Conservation (phyloP, 2,329 filamentous ascomycete species). For the Fusarium annulatum region DNA sequence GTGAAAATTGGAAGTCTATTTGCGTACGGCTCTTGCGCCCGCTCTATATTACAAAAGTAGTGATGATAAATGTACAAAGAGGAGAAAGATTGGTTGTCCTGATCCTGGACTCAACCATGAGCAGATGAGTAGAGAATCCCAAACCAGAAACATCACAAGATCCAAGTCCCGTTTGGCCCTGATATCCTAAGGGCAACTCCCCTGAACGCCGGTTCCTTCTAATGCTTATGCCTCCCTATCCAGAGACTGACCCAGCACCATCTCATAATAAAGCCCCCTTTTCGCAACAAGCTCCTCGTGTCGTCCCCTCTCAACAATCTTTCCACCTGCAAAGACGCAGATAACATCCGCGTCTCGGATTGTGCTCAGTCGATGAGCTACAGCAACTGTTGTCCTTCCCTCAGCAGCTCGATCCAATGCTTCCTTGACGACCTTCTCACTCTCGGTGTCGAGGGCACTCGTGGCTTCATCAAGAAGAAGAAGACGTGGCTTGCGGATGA, state of each 20-base stretch:
- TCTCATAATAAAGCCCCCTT: constrained; percentile 63
- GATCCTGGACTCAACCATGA: not conserved
- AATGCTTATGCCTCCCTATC: constrained; percentile 48
- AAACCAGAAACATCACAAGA: not conserved
- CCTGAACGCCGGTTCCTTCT: not conserved
- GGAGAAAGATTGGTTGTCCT: not conserved
- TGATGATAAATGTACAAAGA: not conserved
- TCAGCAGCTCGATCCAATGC: constrained; percentile 63
- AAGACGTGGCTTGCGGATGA: constrained; percentile 73
- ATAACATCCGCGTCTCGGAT: constrained; percentile 71
- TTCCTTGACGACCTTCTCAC: constrained; percentile 72
- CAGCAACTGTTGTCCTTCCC: constrained; percentile 67
- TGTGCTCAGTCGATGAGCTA: constrained; percentile 70
- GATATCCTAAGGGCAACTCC: not conserved
- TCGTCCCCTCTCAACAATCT: constrained; percentile 68
- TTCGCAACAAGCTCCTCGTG: constrained; percentile 66
- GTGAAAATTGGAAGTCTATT: not conserved
- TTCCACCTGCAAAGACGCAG: constrained; percentile 63
- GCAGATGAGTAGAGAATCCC: not conserved
- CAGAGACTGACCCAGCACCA: constrained; percentile 60
- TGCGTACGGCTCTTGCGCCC: too few relatives aligned
- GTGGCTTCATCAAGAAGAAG: constrained; percentile 81
- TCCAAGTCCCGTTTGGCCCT: not conserved
- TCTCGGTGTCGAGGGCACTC: constrained; percentile 70
- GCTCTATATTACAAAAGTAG: not conserved